Evolutionary conservation across 495 filamentous ascomycete species (phyloP).

Genomic region (Astrothelium macrocarpum): DNA sequence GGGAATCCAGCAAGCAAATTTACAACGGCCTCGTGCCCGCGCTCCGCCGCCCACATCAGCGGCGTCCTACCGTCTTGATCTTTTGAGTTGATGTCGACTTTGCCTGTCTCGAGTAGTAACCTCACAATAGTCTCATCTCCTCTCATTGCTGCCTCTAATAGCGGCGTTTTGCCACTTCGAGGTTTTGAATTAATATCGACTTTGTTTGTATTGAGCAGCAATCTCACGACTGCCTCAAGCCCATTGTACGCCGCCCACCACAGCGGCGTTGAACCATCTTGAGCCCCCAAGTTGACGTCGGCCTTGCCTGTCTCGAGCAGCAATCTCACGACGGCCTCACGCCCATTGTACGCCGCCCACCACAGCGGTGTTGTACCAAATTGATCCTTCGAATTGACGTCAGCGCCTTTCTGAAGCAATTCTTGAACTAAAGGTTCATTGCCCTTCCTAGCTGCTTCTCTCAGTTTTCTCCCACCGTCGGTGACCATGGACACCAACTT

Average conservation of each 20-base stretch:
- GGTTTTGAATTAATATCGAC: constrained; percentile 7
- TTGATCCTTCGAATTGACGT: not conserved
- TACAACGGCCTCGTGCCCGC: not conserved
- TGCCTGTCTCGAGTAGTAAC: too few relatives aligned
- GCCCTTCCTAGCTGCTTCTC: not conserved
- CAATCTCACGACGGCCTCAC: too few relatives aligned
- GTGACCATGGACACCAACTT: constrained; percentile 5
- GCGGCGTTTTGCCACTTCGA: constrained; percentile 6
- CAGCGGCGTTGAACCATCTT: not conserved
- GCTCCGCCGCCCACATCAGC: constrained; percentile 25
- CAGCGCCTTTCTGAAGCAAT: constrained; percentile 8
- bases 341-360: not conserved
- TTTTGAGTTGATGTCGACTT: constrained; percentile 23
- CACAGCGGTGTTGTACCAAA: not conserved
- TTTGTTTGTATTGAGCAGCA: too few relatives aligned
- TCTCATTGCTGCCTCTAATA: constrained; percentile 1
- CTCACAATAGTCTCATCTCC: constrained; percentile 7
- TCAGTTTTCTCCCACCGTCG: not conserved
- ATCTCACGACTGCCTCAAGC: not conserved
- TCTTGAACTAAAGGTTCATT: constrained; percentile 2
- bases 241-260: not conserved
- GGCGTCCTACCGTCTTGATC: constrained; percentile 32
- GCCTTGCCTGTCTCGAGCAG: constrained; percentile 5
- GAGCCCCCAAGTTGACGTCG: not conserved
- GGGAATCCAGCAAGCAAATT: constrained; percentile 7